Evolutionary conservation across 768 basidiomycete species (phyloP).

Genomic region (Boletus eberwhitei): DNA sequence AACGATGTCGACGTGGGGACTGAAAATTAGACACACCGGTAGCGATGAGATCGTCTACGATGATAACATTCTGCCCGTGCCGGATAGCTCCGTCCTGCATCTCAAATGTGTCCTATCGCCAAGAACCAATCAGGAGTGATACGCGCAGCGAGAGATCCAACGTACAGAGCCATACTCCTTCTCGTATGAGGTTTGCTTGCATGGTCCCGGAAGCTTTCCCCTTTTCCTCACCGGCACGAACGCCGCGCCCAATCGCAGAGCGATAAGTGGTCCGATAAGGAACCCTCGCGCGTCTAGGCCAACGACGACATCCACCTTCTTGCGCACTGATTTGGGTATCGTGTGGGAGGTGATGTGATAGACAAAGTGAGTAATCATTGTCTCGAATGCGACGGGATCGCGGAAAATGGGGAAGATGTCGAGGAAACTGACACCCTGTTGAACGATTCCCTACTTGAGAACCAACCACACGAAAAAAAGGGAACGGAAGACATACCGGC

Average conservation of each 20-base stretch:
- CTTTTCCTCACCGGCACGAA: slow-evolving; percentile 95
- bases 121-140: background rate
- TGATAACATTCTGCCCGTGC: slow-evolving; percentile 77
- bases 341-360: slow-evolving; percentile 83
- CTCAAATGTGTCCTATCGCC: slow-evolving; percentile 84
- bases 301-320: slow-evolving; percentile 88
- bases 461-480: background rate
- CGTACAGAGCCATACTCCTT: slow-evolving; percentile 92
- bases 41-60: slow-evolving; percentile 95
- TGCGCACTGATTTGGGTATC: slow-evolving; percentile 52
- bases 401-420: slow-evolving; percentile 94
- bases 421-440: slow-evolving; percentile 83
- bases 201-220: slow-evolving; percentile 92
- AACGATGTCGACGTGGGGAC: background rate
- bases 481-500: slow-evolving; percentile 51
- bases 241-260: slow-evolving; percentile 84
- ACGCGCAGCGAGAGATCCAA: slow-evolving; percentile 4
- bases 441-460: background rate
- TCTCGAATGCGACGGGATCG: slow-evolving; percentile 83
- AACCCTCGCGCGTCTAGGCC: slow-evolving; percentile 97
- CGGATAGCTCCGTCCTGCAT: slow-evolving; percentile 87
- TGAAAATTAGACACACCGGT: slow-evolving; percentile 62
- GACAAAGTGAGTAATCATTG: slow-evolving; percentile 83
- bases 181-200: slow-evolving; percentile 69
- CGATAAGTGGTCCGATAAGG: slow-evolving; percentile 89